phyloP scores from a whole-genome alignment of 2,329 filamentous ascomycete species.

The Trichoderma lentiforme region DNA sequence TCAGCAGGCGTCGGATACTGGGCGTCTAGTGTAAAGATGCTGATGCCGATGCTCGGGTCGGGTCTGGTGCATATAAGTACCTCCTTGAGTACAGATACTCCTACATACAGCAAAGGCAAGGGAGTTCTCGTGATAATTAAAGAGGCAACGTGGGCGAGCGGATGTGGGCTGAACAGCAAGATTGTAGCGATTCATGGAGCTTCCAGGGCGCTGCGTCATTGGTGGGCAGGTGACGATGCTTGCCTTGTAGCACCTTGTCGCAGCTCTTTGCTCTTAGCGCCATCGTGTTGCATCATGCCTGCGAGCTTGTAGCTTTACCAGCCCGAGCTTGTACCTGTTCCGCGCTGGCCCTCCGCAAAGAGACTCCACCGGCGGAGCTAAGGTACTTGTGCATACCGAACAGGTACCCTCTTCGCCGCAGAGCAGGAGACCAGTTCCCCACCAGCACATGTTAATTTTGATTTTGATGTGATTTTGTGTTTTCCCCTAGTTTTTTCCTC shows the following conservation, averaged over 20 bases:
- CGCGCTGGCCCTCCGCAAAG: neutral
- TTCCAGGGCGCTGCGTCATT: neutral
- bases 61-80: neutral
- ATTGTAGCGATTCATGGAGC: neutral
- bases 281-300: slow-evolving; percentile 12
- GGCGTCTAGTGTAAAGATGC: neutral
- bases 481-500: neutral
- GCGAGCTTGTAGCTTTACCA: neutral
- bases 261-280: neutral
- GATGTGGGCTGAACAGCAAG: neutral
- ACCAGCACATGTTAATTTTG: slow-evolving; percentile 18
- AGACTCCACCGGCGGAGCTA: slow-evolving; percentile 4
- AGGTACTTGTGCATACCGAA: neutral
- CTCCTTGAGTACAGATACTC: neutral
- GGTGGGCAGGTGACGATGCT: slow-evolving; percentile 14
- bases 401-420: neutral
- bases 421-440: slow-evolving; percentile 1
- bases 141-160: neutral
- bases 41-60: neutral
- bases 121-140: neutral
- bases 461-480: neutral
- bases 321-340: neutral
- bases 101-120: neutral
- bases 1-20: neutral
- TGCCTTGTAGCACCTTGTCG: neutral